Evolutionary conservation across 129 eudicot genomes (phyloP).

Genomic region (Centella asiatica): DNA sequence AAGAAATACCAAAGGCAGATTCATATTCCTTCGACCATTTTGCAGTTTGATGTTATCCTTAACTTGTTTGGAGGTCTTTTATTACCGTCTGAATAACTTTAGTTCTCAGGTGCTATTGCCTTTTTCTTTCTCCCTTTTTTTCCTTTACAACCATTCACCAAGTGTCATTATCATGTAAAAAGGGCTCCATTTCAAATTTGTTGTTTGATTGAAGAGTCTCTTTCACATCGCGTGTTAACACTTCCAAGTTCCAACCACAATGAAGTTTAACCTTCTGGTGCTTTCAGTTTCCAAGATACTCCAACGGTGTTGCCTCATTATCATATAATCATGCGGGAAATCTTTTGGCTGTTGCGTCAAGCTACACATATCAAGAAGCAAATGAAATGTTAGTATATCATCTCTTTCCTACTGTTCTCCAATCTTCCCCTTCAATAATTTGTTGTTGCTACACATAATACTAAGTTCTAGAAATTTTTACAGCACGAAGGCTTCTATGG

Average conservation of each 20-base stretch:
- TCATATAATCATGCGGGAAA: slow-evolving; percentile 60
- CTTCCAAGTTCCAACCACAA: neutral
- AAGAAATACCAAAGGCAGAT: neutral
- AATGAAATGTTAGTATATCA: slow-evolving; percentile 51
- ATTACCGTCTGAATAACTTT: neutral
- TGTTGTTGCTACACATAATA: neutral
- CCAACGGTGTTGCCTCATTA: slow-evolving; percentile 72
- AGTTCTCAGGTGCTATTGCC: neutral
- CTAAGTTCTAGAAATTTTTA: neutral
- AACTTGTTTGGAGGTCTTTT: neutral
- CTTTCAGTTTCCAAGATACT: slow-evolving; percentile 70
- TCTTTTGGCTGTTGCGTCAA: slow-evolving; percentile 81
- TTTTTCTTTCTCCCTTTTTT: neutral
- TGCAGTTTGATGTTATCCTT: neutral
- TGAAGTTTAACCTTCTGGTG: slow-evolving; percentile 13
- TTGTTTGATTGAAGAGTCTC: neutral
- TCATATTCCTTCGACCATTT: neutral
- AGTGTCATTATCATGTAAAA: neutral
- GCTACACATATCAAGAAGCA: slow-evolving; percentile 75
- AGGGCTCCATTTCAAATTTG: neutral
- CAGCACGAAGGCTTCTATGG: too few relatives aligned
- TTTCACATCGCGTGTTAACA: neutral
- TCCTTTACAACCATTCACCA: neutral
- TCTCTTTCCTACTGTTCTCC: neutral
- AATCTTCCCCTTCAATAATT: too few relatives aligned